Base-by-base conservation (phyloP, 164 flowering plant genomes). In the Aristolochia contorta region DNA sequence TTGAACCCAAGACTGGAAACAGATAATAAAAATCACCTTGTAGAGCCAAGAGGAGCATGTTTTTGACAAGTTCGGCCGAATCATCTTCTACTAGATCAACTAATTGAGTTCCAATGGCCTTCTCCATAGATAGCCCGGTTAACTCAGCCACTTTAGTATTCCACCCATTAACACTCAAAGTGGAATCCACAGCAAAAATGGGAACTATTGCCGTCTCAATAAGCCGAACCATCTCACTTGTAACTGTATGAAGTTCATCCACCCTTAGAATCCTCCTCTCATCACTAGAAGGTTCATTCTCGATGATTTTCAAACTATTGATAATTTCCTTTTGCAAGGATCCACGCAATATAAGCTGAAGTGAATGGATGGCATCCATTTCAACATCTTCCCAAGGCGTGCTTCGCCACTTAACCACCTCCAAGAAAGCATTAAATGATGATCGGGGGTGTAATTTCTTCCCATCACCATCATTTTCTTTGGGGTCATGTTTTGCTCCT, bases 341-440 rank as follows among this genome's bases (percentile, higher is more conserved):
- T 41, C 79, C 86, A 68, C 82, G 77, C 67, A 91, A 53, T 68
- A 91, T 91, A 51, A 87, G 72, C 74, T 87, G 93, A 61, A 91
- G 78, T 43, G 97, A 91, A 74, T 91, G 93, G 63, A 88, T 82
- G 8, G 89, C 91, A 65, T 91, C 88, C 86, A 91, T 84, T 71
- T 91, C 97, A 47, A 77, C 75, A 70, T 82, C 88, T 68, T 86
- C 89, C 97, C 97, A 87, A 45, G 96, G 89, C 59, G 80, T 33
- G 65, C 96, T 83, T 47, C 86, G 63, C 65, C 67, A 57, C 74
- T 86, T 87, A 16, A 84, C 86, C 30, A 87, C 93, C 65, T 91
- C 96, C 21, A 91, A 71, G 64, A 87, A 91, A 43, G 96, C 91
- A 56, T 82, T 86, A 69, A 91, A 91, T 15, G 97, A 91, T 49